Evolutionary conservation across 2,329 filamentous ascomycete species (phyloP).

Genomic region (Monascus ruber): DNA sequence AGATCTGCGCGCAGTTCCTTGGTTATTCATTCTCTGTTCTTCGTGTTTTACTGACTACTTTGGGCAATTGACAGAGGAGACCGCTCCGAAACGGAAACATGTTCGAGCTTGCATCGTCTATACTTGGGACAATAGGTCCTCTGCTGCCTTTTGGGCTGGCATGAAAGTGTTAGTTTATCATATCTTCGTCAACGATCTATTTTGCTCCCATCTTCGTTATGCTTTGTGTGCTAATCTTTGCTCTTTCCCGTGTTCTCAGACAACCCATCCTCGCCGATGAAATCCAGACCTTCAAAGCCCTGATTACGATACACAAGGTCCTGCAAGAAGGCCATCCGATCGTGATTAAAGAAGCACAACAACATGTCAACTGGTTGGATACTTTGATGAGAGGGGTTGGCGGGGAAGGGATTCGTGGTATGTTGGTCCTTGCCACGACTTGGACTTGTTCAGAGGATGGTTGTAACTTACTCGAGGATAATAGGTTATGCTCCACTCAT

Average conservation of each 20-base stretch:
- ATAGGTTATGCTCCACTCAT: conserved; percentile 78
- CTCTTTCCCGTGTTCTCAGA: conserved; percentile 34
- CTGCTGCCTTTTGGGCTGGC: conserved; percentile 87
- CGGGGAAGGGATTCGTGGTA: conserved; percentile 73
- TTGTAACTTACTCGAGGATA: too few species aligned
- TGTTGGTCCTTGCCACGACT: conserved; percentile 3
- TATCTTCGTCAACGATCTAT: too few species aligned
- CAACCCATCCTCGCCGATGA: conserved; percentile 98
- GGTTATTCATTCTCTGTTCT: neutral
- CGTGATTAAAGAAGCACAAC: conserved; percentile 76
- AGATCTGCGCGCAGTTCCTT: too few species aligned
- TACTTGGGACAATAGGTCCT: conserved; percentile 98
- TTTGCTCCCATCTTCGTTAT: too few species aligned
- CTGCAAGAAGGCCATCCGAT: conserved; percentile 91
- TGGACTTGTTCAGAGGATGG: neutral
- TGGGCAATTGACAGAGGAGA: conserved; percentile 40
- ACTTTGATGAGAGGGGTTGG: conserved; percentile 73
- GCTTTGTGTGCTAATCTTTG: neutral
- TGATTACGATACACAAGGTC: conserved; percentile 96
- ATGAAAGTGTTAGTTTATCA: conserved; percentile 76
- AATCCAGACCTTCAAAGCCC: conserved; percentile 95
- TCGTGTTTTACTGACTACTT: conserved; percentile 8
- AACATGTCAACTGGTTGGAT: conserved; percentile 83
- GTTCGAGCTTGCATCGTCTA: conserved; percentile 96
- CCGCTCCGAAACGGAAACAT: conserved; percentile 73